phyloP scores from a whole-genome alignment of 2,329 filamentous ascomycete species.

The Monosporascus sp. region DNA sequence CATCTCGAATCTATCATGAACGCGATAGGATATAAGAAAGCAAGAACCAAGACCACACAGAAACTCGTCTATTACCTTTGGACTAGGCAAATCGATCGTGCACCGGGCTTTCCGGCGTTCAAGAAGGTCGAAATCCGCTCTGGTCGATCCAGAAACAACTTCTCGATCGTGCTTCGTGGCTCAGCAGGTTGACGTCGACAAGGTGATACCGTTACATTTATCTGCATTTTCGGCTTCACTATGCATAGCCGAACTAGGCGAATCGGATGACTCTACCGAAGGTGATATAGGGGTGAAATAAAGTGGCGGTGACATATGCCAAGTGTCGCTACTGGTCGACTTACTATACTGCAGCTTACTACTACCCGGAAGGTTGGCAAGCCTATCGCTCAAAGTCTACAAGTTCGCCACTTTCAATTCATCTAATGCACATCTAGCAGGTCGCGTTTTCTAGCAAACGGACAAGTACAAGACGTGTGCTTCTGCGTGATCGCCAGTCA shows the following conservation, averaged over 20 bases:
- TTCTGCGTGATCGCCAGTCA: conserved; percentile 13
- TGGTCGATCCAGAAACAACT: conserved; percentile 80
- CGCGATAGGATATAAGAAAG: conserved; percentile 65
- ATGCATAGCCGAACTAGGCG: background rate
- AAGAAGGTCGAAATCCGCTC: conserved; percentile 73
- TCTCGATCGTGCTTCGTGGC: conserved; percentile 64
- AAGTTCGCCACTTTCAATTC: conserved; percentile 7
- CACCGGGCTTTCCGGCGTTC: conserved; percentile 35
- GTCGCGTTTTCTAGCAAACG: conserved; percentile 6
- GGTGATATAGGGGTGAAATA: background rate
- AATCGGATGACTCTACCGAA: background rate
- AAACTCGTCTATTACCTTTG: conserved; percentile 92
- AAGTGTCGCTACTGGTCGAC: conserved; percentile 3
- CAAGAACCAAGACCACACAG: conserved; percentile 65
- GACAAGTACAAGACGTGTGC: conserved; percentile 5
- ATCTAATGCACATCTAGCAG: conserved; percentile 6
- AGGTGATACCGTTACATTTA: background rate
- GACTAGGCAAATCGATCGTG: conserved; percentile 38
- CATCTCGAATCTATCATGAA: conserved; percentile 69
- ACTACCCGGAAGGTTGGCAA: conserved; percentile 2
- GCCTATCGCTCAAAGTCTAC: conserved; percentile 9
- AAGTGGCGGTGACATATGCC: background rate
- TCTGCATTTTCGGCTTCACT: background rate
- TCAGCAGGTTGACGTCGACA: conserved; percentile 11
- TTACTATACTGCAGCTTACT: conserved; percentile 4